Percentiles rank a stretch among this genome's conserved stretches.
These are phyloP conservation scores for Linum lewisii DNA, from an alignment of 345 rosid genomes.

Conservation along the genomic window DNA sequence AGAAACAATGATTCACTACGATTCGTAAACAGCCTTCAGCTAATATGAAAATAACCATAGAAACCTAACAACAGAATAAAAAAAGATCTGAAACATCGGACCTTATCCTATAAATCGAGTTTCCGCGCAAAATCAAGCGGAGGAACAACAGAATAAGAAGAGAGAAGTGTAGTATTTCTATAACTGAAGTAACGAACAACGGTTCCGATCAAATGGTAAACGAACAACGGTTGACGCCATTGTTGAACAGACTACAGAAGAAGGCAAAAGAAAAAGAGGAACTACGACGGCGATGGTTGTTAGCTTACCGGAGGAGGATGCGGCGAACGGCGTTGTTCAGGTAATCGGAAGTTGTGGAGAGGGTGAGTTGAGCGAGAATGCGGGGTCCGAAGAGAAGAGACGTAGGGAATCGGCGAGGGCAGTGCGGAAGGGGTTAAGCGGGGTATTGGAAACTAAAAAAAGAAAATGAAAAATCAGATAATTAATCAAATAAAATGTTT, in stretches of 20 bases:
- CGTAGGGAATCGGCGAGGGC: background rate
- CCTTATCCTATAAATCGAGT: background rate
- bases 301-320: background rate
- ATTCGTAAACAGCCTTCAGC: background rate
- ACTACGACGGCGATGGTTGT: background rate
- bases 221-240: background rate
- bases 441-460: background rate
- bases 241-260: background rate
- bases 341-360: no score
- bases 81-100: background rate
- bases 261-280: background rate
- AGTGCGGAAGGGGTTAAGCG: background rate
- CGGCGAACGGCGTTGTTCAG: no score
- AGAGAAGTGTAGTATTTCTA: no score
- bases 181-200: no score
- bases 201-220: background rate
- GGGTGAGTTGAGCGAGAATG: background rate
- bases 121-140: background rate
- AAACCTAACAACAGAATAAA: background rate
- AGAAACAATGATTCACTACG: background rate
- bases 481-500: no score
- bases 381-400: background rate
- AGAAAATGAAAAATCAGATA: no score
- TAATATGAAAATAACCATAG: no score
- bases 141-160: background rate